Conservation (phyloP, 108 stramenopile genomes). For the Pseudonitzschia pungens region DNA sequence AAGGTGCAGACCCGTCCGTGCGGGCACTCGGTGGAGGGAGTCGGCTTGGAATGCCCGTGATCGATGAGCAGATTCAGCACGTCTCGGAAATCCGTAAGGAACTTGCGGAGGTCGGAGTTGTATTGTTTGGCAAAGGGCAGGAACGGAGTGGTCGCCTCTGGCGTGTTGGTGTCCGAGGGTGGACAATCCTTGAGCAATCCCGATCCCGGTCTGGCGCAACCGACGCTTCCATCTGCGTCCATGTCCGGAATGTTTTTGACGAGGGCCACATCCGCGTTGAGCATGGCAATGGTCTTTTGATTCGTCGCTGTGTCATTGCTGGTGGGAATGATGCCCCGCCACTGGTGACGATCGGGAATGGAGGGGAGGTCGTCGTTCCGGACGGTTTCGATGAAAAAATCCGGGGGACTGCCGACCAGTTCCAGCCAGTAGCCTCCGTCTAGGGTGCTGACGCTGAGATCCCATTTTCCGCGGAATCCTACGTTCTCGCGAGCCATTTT, state of each 20-base stretch:
- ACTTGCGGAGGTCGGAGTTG: conserved; percentile 2
- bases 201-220: conserved; percentile 16
- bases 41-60: conserved; percentile 22
- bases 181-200: conserved; percentile 16
- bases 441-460: conserved; percentile 22
- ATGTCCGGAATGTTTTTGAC: conserved; percentile 30
- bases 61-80: conserved; percentile 32
- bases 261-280: conserved; percentile 42
- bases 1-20: conserved; percentile 3
- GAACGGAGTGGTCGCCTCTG: conserved; percentile 19
- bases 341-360: conserved; percentile 46
- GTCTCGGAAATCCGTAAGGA: conserved; percentile 31
- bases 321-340: conserved; percentile 11
- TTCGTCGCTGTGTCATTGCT: not conserved
- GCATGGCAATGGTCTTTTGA: conserved; percentile 22
- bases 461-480: conserved; percentile 44
- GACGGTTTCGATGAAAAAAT: not conserved
- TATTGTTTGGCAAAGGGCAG: conserved; percentile 17
- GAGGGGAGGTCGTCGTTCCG: conserved; percentile 15
- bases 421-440: conserved; percentile 6
- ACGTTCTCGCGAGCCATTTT: conserved; percentile 33
- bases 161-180: not conserved
- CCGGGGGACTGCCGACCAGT: conserved; percentile 4
- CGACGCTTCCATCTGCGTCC: not conserved
- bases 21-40: not conserved